A percentile compares a stretch with the other conserved stretches of the same genome.
Evolutionary conservation across 2,329 filamentous ascomycete species (phyloP).

Genomic region (Epichloe gansuensis): DNA sequence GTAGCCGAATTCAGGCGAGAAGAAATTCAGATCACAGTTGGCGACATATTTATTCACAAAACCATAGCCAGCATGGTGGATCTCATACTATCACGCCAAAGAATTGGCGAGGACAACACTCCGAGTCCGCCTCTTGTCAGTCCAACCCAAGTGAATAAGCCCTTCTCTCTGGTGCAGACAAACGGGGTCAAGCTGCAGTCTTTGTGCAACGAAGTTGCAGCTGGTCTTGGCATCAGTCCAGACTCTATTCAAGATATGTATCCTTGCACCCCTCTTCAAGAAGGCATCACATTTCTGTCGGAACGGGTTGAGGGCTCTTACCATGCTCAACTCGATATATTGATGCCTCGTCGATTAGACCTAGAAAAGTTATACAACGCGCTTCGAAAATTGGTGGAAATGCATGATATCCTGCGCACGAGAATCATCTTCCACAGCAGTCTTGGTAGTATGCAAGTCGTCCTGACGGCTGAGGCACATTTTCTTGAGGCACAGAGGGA

Average conservation of each 20-base stretch:
- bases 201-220: not conserved
- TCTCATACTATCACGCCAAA: not conserved
- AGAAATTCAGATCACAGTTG: not conserved
- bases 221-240: not conserved
- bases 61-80: not conserved
- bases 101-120: not conserved
- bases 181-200: not conserved
- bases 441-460: not conserved
- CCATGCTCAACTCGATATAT: conserved; percentile 17
- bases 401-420: not conserved
- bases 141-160: not conserved
- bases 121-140: not conserved
- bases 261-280: conserved; percentile 17
- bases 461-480: not conserved
- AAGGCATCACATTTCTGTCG: conserved; percentile 23
- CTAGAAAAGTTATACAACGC: not conserved
- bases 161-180: not conserved
- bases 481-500: not conserved
- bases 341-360: conserved; percentile 10
- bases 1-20: not conserved
- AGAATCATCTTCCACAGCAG: not conserved
- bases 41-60: not conserved
- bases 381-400: not conserved
- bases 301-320: conserved; percentile 20
- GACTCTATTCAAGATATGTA: conserved; percentile 23